Base-by-base conservation (phyloP, 768 basidiomycete genomes). In the Hebeloma cylindrosporum region DNA sequence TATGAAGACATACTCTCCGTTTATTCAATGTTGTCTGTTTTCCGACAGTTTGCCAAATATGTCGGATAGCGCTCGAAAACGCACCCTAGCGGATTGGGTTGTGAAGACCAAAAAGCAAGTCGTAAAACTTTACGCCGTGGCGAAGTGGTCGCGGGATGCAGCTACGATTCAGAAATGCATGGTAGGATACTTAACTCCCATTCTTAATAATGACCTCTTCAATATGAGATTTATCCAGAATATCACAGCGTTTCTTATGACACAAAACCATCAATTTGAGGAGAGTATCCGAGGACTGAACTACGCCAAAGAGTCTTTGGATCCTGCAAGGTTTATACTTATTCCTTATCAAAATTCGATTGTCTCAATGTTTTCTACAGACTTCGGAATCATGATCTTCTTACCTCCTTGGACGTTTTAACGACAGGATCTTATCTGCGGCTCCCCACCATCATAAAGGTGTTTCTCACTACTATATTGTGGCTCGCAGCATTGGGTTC, bases 21-120 rank as follows among this genome's bases (percentile, higher is more conserved):
- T 28, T 28, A 30, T 26, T 43, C 35, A 32, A 45, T 43, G 22
- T 47, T 27, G 26, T 48, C 17, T 46, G 44, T 33, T 30, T 29
- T 14, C 47, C n/a, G n/a, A n/a, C n/a, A 84, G 82, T 13, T 78
- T 91, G 71, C 88, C 88, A 32, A 83, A 84, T 58, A 87, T 86
- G 84, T 88, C 88, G 10, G 88, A 92, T 56, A 68, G 67, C 16
- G 85, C 82, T 38, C 78, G 91, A 40, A 93, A 93, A 58, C 80
- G 88, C 26, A 81, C 77, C 13, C 67, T 94, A 23, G 88, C 88
- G 2, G 90, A 93, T 53, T 94, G 88, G 80, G 90, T 92, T 0
- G 85, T 92, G n/a, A 83, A 85, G 61, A 88, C 79, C 4, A 88
- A 94, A 66, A 87, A 92, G 57, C 92, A 95, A 57, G 80, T 92